A percentile compares a stretch with the other conserved stretches of the same genome.
phyloP scores from a whole-genome alignment of 1,284 basidiomycete species.

The Paramarasmius palmivorus region DNA sequence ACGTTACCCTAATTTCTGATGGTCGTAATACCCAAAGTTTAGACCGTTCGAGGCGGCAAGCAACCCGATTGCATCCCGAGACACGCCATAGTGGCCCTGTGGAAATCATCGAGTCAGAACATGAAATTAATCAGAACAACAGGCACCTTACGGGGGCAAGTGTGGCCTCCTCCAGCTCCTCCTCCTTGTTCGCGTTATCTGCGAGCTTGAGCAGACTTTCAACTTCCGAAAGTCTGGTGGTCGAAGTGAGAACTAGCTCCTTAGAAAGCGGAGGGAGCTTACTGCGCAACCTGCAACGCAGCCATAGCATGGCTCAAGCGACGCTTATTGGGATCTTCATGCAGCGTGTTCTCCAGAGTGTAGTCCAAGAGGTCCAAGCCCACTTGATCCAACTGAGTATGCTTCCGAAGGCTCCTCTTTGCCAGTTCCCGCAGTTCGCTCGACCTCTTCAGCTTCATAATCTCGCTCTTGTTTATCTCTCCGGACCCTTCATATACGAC shows the following conservation, averaged over 20 bases:
- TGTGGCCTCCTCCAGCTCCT: not conserved
- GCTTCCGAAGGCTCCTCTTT: not conserved
- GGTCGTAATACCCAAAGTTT: constrained; percentile 5
- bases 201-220: not conserved
- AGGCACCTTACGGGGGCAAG: not conserved
- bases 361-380: not conserved
- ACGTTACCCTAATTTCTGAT: constrained; percentile 6
- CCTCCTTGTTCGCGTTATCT: not conserved
- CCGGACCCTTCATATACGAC: not conserved
- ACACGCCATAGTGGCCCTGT: constrained; percentile 5
- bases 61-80: constrained; percentile 1
- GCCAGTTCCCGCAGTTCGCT: not conserved
- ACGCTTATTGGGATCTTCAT: not conserved
- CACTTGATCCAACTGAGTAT: not conserved
- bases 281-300: constrained; percentile 9
- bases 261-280: not conserved
- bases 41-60: not conserved
- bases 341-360: constrained; percentile 9
- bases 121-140: not conserved
- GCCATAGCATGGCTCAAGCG: constrained; percentile 6
- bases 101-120: not conserved
- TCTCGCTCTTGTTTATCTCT: not conserved
- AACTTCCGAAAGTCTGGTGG: not conserved
- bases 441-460: constrained; percentile 3
- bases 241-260: not conserved